phyloP scores from a whole-genome alignment of 2,329 filamentous ascomycete genomes.

The Onygenales sp. region DNA sequence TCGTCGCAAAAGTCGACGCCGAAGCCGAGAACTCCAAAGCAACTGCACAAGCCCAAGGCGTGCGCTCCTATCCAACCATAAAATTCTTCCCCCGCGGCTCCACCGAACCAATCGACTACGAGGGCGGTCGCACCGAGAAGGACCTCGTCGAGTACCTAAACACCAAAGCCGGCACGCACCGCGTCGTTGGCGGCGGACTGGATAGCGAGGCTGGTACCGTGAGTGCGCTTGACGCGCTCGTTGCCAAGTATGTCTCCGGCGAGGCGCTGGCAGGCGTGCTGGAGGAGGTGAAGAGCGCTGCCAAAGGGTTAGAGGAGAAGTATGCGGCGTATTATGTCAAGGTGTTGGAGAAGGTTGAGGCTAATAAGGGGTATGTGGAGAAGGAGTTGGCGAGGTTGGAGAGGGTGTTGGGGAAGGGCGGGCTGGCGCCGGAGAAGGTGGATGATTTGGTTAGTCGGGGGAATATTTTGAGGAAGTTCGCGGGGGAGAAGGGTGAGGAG shows the following conservation, averaged over 20 bases:
- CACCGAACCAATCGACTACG: conserved; percentile 61
- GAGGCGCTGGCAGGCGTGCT: conserved; percentile 58
- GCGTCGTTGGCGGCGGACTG: conserved; percentile 69
- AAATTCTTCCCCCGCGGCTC: conserved; percentile 91
- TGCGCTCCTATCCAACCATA: conserved; percentile 89
- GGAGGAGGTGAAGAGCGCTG: conserved; percentile 63
- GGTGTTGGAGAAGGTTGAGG: conserved; percentile 73
- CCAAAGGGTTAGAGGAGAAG: conserved; percentile 60
- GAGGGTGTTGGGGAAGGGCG: conserved; percentile 75
- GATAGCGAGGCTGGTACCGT: conserved; percentile 74
- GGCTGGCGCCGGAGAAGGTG: conserved; percentile 72
- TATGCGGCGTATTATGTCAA: conserved; percentile 92
- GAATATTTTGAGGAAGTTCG: conserved; percentile 78
- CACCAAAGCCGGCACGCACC: conserved; percentile 78
- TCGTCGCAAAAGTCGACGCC: conserved; percentile 92
- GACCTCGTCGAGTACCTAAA: conserved; percentile 77
- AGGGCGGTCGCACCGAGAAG: conserved; percentile 64
- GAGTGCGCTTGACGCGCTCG: conserved; percentile 63
- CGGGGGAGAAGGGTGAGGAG: conserved; percentile 48
- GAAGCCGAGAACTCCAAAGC: conserved; percentile 79
- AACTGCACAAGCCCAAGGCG: conserved; percentile 63
- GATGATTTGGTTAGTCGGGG: conserved; percentile 79
- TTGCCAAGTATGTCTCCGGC: conserved; percentile 52
- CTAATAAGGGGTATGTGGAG: conserved; percentile 66
- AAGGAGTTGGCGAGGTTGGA: conserved; percentile 81